Percentiles rank a stretch among this genome's conserved stretches.
These are phyloP conservation scores for Apostasia shenzhenica DNA, from an alignment of 106 monocot species.

Conservation along the genomic window DNA sequence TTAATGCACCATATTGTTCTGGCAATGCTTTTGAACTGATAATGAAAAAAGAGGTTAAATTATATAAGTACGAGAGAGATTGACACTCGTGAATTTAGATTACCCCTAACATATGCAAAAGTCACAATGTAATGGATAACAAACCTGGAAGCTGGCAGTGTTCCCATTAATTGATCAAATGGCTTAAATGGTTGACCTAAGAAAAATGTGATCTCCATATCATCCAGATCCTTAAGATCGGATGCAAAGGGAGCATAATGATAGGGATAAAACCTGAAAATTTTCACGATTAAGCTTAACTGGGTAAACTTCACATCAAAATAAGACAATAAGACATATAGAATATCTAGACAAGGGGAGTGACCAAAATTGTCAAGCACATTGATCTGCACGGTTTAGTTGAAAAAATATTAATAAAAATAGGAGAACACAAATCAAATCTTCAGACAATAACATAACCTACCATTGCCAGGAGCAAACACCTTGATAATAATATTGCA, in stretches of 20 bases:
- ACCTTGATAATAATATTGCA: constrained; percentile 96
- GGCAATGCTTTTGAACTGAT: constrained; percentile 75
- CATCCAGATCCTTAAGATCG: constrained; percentile 79
- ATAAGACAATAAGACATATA: neutral
- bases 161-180: constrained; percentile 98
- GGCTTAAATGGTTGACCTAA: constrained; percentile 94
- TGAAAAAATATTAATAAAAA: neutral
- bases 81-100: neutral
- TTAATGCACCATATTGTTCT: constrained; percentile 55
- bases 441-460: constrained; percentile 19
- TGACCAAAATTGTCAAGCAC: neutral
- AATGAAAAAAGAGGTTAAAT: constrained; percentile 2
- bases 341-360: neutral
- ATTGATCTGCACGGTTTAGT: neutral
- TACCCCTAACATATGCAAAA: neutral
- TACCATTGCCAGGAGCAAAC: constrained; percentile 98
- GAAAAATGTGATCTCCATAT: constrained; percentile 86
- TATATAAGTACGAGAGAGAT: neutral
- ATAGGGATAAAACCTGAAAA: constrained; percentile 94
- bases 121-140: constrained; percentile 2
- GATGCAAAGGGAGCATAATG: constrained; percentile 99
- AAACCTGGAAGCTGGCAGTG: constrained; percentile 86
- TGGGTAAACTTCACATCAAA: neutral
- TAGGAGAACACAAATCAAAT: neutral
- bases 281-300: neutral